Conservation (phyloP, 257 asterid species). For the Solanum tacnaense region DNA sequence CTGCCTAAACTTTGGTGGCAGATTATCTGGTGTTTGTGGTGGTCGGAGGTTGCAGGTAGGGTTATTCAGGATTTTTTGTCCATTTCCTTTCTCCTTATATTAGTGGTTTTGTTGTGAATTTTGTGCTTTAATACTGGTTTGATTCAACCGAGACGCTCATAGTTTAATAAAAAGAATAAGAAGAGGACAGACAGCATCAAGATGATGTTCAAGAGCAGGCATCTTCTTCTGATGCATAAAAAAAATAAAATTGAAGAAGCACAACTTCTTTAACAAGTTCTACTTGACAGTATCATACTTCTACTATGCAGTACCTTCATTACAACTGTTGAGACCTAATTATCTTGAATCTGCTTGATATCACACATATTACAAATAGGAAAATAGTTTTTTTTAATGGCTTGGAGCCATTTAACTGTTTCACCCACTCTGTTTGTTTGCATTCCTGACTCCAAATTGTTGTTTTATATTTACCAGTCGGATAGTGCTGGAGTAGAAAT, state of each 20-base stretch:
- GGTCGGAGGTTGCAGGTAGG: not conserved
- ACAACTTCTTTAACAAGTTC: not conserved
- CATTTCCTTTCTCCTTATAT: not conserved
- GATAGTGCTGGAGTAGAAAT: slow-evolving; percentile 74
- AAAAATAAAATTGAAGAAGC: not conserved
- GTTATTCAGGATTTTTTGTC: not conserved
- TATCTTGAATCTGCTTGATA: not conserved
- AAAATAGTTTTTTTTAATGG: not conserved
- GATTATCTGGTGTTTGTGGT: not conserved
- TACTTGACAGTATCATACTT: not conserved
- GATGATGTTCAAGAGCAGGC: not conserved
- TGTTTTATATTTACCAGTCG: slow-evolving; percentile 38
- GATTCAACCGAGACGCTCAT: not conserved
- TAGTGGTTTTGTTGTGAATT: not conserved
- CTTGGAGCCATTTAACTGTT: not conserved
- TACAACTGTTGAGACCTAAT: not conserved
- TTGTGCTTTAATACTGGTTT: not conserved
- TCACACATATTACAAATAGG: not conserved
- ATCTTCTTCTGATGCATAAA: not conserved
- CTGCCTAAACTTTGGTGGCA: not conserved
- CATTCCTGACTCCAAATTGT: slow-evolving; percentile 9
- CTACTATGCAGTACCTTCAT: not conserved
- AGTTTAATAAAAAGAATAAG: not conserved
- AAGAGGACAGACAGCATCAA: not conserved
- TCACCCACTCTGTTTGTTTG: not conserved